Base-by-base conservation (phyloP, 2,329 filamentous ascomycete species). In the Corinectria fuckeliana region DNA sequence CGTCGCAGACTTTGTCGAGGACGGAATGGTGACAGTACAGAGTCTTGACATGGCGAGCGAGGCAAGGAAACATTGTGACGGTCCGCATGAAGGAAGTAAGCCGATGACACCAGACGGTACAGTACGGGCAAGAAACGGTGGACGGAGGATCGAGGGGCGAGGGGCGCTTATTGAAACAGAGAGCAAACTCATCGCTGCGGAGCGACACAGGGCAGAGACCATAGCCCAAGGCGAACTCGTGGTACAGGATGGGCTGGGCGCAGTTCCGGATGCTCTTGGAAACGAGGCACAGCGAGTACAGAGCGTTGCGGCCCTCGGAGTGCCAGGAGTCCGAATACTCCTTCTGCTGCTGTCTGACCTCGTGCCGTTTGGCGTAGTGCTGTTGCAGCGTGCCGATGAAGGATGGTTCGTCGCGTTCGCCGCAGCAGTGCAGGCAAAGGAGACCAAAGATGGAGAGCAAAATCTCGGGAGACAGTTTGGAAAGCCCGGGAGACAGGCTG, bases 361-460 rank as follows among this genome's bases (percentile, higher is more conserved):
- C 18, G 52, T 13, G 47, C 25, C 21, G 34, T 16, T 25, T 44
- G 16, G 23, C 21, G 16, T 16, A 26, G 34, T 25, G 42, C 13
- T 48, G 11, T 32, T 20, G 30, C n/a, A 3, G 21, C 10, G 25
- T 39, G 5, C 8, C 50, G 9, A 34, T 21, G 2, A 28, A 21
- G 6, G 48, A 21, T 20, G 60, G 60, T 8, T 62, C 60, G 5
- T 39, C 25, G 34, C 45, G 53, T 4, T 49, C 51, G 3, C 49
- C 41, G 7, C 41, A 41, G 38, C 60, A 66, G 45, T 67, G 65
- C 8, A 58, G 18, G 39, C 56, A 65, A n/a, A 63, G 61, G 21
- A 59, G 51, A 2, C 49, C 49, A 36, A 67, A 59, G 18, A 67
- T 57, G 10, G 56, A 38, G 14, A 47, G 13, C 6, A 67, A 28